Percentiles rank a stretch among this genome's conserved stretches.
phyloP scores from a whole-genome alignment of 768 basidiomycete genomes.

The Pleurotus djamor region DNA sequence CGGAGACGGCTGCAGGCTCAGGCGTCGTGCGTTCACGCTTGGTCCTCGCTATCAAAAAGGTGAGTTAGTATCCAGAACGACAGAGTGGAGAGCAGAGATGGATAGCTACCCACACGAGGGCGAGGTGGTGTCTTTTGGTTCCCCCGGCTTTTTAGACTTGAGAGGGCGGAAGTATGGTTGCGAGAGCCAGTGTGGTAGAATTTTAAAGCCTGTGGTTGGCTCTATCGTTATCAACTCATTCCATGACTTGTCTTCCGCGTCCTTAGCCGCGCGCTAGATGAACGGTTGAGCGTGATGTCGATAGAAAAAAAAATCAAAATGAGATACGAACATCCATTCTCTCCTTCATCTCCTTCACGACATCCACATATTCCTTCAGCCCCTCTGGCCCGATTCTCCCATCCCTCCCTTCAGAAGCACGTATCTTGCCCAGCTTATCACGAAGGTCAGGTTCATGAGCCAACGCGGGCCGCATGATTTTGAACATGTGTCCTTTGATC shows the following conservation, averaged over 20 bases:
- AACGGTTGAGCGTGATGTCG: conserved; percentile 9
- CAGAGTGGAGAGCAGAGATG: no score
- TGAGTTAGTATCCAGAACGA: no score
- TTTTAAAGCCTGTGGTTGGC: conserved; percentile 42
- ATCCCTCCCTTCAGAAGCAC: conserved; percentile 17
- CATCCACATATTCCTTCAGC: conserved; percentile 43
- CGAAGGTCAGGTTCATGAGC: conserved; percentile 66
- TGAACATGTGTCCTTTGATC: conserved; percentile 92
- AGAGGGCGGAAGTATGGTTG: conserved; percentile 66
- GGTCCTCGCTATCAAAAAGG: not conserved
- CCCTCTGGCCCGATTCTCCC: conserved; percentile 17
- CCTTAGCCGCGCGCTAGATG: conserved; percentile 47
- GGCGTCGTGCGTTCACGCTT: not conserved
- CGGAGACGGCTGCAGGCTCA: not conserved
- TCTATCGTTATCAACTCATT: conserved; percentile 41
- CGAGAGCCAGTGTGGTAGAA: conserved; percentile 66
- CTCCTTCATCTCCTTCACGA: conserved; percentile 58
- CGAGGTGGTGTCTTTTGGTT: not conserved
- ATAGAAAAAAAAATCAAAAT: conserved; percentile 1
- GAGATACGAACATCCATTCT: conserved; percentile 40
- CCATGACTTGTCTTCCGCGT: conserved; percentile 21
- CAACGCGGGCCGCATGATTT: conserved; percentile 82
- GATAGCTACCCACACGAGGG: no score
- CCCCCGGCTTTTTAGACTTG: not conserved
- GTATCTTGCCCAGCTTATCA: conserved; percentile 60